Conservation (phyloP, 495 filamentous ascomycete species). For the Cairneyella variabilis region DNA sequence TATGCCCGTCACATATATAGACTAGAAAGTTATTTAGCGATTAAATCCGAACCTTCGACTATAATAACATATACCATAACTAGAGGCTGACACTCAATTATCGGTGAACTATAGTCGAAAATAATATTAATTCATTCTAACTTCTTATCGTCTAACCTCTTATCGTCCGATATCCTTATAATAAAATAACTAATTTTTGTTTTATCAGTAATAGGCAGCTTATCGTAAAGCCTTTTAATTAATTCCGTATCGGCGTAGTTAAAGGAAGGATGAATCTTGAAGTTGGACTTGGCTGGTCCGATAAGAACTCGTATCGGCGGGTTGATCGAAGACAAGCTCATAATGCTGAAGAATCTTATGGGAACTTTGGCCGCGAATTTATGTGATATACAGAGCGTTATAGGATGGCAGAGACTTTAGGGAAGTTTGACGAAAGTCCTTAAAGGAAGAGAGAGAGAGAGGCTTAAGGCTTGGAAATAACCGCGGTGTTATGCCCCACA, state of each 20-base stretch:
- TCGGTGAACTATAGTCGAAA: conserved; percentile 9
- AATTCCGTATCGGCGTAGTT: conserved; percentile 15
- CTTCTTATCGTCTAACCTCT: conserved; percentile 4
- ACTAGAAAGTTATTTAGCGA: not conserved
- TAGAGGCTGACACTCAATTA: not conserved
- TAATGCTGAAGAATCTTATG: conserved; percentile 11
- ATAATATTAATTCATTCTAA: conserved; percentile 9
- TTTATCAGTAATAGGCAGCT: conserved; percentile 12
- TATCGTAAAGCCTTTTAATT: conserved; percentile 15
- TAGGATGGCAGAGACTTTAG: not conserved
- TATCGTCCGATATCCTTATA: conserved; percentile 12
- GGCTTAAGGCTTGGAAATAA: conserved; percentile 4
- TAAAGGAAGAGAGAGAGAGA: not conserved
- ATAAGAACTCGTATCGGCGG: conserved; percentile 15
- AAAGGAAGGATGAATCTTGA: conserved; percentile 11
- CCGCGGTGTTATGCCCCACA: not conserved
- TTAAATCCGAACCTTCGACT: conserved; percentile 13
- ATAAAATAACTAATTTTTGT: conserved; percentile 15
- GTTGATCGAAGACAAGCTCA: conserved; percentile 11
- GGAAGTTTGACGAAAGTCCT: conserved; percentile 3
- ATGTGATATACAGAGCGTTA: conserved; percentile 6
- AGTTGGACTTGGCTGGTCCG: conserved; percentile 11
- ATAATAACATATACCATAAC: conserved; percentile 14
- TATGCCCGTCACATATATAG: no score
- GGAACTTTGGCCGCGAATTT: conserved; percentile 4